Evolutionary conservation across 768 basidiomycete species (phyloP).

Genomic region (Suillus paluster): DNA sequence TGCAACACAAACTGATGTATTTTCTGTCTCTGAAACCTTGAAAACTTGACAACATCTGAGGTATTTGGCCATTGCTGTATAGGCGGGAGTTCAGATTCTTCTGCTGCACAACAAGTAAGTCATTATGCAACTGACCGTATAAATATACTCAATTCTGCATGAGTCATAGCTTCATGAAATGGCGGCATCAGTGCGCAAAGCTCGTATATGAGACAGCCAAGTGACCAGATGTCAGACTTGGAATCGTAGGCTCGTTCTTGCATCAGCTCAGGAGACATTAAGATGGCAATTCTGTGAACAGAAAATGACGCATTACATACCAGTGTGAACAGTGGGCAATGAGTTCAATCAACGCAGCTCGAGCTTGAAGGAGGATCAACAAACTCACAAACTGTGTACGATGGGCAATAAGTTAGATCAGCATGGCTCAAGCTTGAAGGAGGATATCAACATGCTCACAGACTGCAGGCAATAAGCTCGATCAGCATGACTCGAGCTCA

Average conservation of each 20-base stretch:
- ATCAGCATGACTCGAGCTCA: too few species aligned
- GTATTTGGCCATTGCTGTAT: slow-evolving; percentile 80
- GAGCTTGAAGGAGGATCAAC: too few species aligned
- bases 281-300: too few species aligned
- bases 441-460: too few species aligned
- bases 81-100: not conserved
- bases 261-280: slow-evolving; percentile 99
- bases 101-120: not conserved
- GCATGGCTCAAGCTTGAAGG: too few species aligned
- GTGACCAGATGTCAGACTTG: slow-evolving; percentile 98
- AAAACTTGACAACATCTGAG: slow-evolving; percentile 66
- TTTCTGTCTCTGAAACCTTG: slow-evolving; percentile 78
- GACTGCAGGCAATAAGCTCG: too few species aligned
- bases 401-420: too few species aligned
- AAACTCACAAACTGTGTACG: too few species aligned
- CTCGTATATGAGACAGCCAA: slow-evolving; percentile 96
- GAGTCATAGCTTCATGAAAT: slow-evolving; percentile 92
- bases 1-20: slow-evolving; percentile 56
- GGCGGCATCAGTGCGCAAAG: slow-evolving; percentile 93
- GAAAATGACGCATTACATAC: too few species aligned
- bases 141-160: slow-evolving; percentile 79
- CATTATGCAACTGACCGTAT: slow-evolving; percentile 59
- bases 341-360: too few species aligned
- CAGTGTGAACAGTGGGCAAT: too few species aligned
- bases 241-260: slow-evolving; percentile 97